These are phyloP conservation scores for Coniochaeta ligniaria DNA, from an alignment of 2,329 filamentous ascomycete species.

Conservation along the genomic window DNA sequence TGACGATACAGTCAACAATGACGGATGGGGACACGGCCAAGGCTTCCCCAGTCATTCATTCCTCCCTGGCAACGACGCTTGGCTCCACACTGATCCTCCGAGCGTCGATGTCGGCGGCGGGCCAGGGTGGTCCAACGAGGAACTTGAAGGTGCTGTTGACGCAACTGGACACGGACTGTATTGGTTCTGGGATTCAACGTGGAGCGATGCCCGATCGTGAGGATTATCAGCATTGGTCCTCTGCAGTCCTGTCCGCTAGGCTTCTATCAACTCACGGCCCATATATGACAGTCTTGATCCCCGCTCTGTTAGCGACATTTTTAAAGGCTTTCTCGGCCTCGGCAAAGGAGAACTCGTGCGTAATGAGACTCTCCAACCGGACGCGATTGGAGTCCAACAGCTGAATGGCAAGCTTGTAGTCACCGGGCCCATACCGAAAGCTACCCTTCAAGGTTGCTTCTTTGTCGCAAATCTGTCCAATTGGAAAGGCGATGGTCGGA, in stretches of 20 bases:
- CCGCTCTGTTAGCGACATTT: conserved; percentile 74
- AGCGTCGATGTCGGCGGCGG: background rate
- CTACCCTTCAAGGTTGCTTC: conserved; percentile 78
- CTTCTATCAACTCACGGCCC: conserved; percentile 31
- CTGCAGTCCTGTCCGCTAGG: background rate
- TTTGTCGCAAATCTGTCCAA: conserved; percentile 79
- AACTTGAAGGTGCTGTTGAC: background rate
- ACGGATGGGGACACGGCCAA: background rate
- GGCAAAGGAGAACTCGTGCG: conserved; percentile 65
- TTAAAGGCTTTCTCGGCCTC: conserved; percentile 79
- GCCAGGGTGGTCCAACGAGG: background rate
- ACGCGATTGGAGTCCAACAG: conserved; percentile 66
- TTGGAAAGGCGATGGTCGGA: conserved; percentile 77
- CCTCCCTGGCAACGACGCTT: background rate
- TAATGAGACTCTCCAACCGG: conserved; percentile 73
- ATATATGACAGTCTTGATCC: conserved; percentile 60
- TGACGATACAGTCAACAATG: background rate
- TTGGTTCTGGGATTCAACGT: background rate
- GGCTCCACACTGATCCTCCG: background rate
- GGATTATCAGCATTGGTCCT: background rate
- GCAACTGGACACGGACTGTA: background rate
- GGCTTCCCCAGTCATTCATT: background rate
- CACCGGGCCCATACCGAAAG: conserved; percentile 79
- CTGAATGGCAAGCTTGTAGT: conserved; percentile 75
- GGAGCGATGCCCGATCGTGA: background rate